Base-by-base conservation (phyloP, 179 eudicot genomes). In the Actinidia polygama region DNA sequence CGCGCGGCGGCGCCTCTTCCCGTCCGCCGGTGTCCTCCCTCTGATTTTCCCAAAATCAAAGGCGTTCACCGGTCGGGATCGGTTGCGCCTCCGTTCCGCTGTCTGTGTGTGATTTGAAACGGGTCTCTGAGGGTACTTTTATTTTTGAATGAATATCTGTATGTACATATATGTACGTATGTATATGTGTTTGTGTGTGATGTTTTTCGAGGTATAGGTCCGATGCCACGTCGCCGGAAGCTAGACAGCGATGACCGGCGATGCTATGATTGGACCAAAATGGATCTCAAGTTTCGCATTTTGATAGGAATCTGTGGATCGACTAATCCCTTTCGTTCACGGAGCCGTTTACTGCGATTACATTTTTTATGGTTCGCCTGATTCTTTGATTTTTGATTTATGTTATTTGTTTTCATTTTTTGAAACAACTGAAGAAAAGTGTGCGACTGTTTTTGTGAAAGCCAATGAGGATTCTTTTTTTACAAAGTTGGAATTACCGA, bases 51-150 rank as follows among this genome's bases (percentile, higher is more conserved):
- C 55, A 26, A 40, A 19, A 79, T 72, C 73, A 0, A 3, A 4
- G 77, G 50, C 54, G 79, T 23, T 68, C 76, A 44, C 70, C 57
- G 88, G 89, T 67, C 87, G 88, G 89, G 83, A 62, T 12, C 10
- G 0, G 75, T 57, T 6, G 54, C 21, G 63, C 75, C 36, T 73
- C 23, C 70, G 63, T 64, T 67, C 76, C 47, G 73, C 79, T 70
- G 88, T 84, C 89, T 89, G 91, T 89, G 91, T 47, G 81, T 89
- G 90, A 89, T 89, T 87, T 87, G 87, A 67, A 87, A 89, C 89
- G 91, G 91, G 91, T 75, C 86, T 87, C 90, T 89, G 91, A 87
- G 89, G 90, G 79, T 81, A 2, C 36, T 30, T 30, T 30, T 30
- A 30, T 30, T 30, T 30, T 30, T 30, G 36, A 30, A 30, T 30